These are phyloP conservation scores for Taphrina flavorubra DNA, from an alignment of 1,139 yeast species.

Conservation along the genomic window DNA sequence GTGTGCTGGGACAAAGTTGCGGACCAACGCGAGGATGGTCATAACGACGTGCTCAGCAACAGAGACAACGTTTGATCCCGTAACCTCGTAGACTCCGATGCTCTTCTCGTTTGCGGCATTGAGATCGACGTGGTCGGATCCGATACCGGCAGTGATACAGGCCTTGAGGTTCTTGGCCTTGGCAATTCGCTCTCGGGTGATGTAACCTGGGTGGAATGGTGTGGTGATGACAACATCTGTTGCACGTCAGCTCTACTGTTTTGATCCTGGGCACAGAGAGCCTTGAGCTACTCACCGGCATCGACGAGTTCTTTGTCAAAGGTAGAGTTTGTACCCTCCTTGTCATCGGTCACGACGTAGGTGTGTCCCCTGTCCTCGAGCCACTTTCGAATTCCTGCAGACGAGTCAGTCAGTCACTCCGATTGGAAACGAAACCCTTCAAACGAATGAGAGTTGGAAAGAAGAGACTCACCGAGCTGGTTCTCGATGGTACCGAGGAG, in stretches of 20 bases:
- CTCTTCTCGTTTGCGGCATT: slow-evolving; percentile 69
- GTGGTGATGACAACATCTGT: slow-evolving; percentile 74
- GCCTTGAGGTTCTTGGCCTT: slow-evolving; percentile 76
- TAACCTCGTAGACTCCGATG: slow-evolving; percentile 76
- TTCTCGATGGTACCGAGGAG: slow-evolving; percentile 76
- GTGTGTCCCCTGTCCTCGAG: slow-evolving; percentile 72
- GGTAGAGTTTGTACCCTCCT: slow-evolving; percentile 67
- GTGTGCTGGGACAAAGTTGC: slow-evolving; percentile 82
- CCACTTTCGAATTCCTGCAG: slow-evolving; percentile 58
- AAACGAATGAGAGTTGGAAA: neutral
- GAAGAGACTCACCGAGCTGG: slow-evolving; percentile 62
- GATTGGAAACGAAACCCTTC: no score
- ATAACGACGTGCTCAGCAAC: slow-evolving; percentile 83
- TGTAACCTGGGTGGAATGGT: slow-evolving; percentile 83
- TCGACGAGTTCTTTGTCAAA: slow-evolving; percentile 71
- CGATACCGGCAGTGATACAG: slow-evolving; percentile 82
- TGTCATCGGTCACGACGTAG: slow-evolving; percentile 68
- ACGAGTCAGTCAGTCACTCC: no score
- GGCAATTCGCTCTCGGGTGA: slow-evolving; percentile 67
- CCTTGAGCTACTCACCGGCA: slow-evolving; percentile 52
- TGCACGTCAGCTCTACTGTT: neutral
- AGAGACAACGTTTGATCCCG: slow-evolving; percentile 79
- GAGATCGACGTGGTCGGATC: slow-evolving; percentile 80
- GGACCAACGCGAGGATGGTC: slow-evolving; percentile 69
- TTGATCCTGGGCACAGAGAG: neutral